Conservation (phyloP, 257 asterid genomes). For the Anisodus tanguticus region DNA sequence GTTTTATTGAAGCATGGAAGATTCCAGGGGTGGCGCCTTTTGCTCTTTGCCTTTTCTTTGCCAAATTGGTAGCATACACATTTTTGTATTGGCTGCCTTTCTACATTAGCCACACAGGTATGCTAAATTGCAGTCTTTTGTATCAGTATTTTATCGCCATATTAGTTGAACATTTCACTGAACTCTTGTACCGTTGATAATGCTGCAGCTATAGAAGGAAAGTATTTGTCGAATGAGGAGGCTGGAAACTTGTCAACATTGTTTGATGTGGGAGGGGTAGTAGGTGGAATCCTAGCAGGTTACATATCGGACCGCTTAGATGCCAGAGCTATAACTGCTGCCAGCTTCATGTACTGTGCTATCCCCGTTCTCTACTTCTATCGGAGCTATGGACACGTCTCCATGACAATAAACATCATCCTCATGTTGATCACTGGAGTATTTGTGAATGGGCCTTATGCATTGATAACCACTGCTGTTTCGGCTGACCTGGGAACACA, state of each 20-base stretch:
- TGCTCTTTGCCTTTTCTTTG: slow-evolving; percentile 70
- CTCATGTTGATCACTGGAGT: slow-evolving; percentile 84
- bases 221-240: slow-evolving; percentile 75
- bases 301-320: slow-evolving; percentile 79
- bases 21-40: slow-evolving; percentile 95
- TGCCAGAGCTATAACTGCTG: slow-evolving; percentile 93
- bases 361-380: slow-evolving; percentile 88
- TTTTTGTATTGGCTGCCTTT: slow-evolving; percentile 97
- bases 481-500: slow-evolving; percentile 98
- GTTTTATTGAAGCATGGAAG: slow-evolving; percentile 87
- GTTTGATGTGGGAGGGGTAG: slow-evolving; percentile 94
- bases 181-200: slow-evolving; percentile 32
- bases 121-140: not conserved
- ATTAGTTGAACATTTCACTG: not conserved
- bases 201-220: slow-evolving; percentile 79
- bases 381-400: slow-evolving; percentile 78
- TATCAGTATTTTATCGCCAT: not conserved
- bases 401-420: slow-evolving; percentile 66
- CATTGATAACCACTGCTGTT: slow-evolving; percentile 96
- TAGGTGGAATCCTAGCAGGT: slow-evolving; percentile 93
- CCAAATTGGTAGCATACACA: slow-evolving; percentile 92
- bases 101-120: slow-evolving; percentile 96
- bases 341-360: slow-evolving; percentile 95
- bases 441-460: slow-evolving; percentile 94
- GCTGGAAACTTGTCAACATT: slow-evolving; percentile 91